Evolutionary conservation across 2,329 filamentous ascomycete species (phyloP).

Genomic region (Tricladium varicosporioides): DNA sequence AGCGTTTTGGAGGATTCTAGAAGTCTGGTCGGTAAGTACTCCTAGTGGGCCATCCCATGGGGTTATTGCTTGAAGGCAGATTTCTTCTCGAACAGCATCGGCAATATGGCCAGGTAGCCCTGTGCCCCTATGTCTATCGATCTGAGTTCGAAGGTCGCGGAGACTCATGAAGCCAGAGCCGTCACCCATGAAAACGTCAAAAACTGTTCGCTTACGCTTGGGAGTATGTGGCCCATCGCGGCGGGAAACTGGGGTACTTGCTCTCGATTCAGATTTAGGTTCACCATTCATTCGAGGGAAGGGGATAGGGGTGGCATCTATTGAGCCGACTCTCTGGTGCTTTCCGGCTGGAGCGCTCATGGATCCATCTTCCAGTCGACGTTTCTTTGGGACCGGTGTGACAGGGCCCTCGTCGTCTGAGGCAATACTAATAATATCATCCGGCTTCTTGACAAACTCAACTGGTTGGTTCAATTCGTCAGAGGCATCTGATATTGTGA

Average conservation of each 20-base stretch:
- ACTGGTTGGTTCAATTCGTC: not conserved
- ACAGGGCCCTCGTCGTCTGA: conserved; percentile 7
- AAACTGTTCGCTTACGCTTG: not conserved
- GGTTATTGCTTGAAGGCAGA: not conserved
- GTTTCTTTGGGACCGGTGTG: no score
- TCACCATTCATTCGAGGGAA: no score
- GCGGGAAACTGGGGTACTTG: no score
- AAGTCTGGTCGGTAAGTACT: conserved; percentile 36
- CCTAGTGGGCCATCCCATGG: not conserved
- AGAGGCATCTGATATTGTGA: conserved; percentile 4
- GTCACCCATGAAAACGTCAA: not conserved
- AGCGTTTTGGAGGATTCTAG: conserved; percentile 43
- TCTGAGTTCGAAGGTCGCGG: conserved; percentile 50
- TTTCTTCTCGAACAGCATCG: not conserved
- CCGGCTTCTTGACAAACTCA: not conserved
- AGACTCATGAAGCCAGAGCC: conserved; percentile 20
- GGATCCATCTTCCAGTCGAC: no score
- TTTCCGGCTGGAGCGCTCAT: no score
- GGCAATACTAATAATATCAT: conserved; percentile 1
- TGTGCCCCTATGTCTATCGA: conserved; percentile 53
- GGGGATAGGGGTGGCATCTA: no score
- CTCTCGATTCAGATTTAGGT: no score
- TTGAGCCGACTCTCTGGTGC: no score
- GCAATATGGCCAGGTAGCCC: conserved; percentile 47
- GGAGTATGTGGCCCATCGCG: no score